Evolutionary conservation across 371 early-diverging fungal genomes (phyloP), one percentile per base, ranked within the genome.

Genomic region (Syncephalastrum monosporum): DNA sequence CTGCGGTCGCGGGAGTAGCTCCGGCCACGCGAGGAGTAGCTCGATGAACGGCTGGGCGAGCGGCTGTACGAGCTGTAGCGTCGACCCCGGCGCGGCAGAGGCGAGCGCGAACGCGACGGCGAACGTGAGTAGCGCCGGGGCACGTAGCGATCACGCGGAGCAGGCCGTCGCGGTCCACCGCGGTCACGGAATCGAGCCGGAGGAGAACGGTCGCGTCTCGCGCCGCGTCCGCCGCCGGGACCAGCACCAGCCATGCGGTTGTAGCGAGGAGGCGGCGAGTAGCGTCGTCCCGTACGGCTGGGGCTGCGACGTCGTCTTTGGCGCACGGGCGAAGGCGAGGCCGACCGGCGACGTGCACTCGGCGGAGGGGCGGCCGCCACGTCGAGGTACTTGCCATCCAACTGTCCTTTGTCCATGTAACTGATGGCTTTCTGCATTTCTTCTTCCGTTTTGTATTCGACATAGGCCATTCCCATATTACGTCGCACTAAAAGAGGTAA

Each of bases 351-450:
- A 50, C 68, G 65, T 25, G 52, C 57, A 43, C 29, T 29, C 29
- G 69, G 68, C 8, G 64, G 68, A 19, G 74, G 71, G 24, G 70
- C 74, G 17, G 67, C 59, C 4, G 54, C 56, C 24, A 67, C 65
- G 15, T 59, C 62, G 13, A 75, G 23, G 46, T 53, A 50, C 46
- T 80, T 73, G 27, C 82, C 82, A 68, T 82, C 84, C 67, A 82
- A 63, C 65, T 82, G 82, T 46, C 82, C 84, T 73, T 81, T 55
- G 53, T 82, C 75, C 83, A 82, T 82, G 41, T 70, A 74, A 19
- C 74, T 74, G 14, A 85, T 63, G n/a, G 82, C 83, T 56, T 71
- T 63, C 24, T 75, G 67, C 7, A 82, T 81, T 7, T 81, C 82
- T 51, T 81, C 79, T 15, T 74, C 72, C 1, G 74, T 81, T 54